Base-by-base conservation (phyloP, 208 protist genomes). In the Leishmania aethiopica region DNA sequence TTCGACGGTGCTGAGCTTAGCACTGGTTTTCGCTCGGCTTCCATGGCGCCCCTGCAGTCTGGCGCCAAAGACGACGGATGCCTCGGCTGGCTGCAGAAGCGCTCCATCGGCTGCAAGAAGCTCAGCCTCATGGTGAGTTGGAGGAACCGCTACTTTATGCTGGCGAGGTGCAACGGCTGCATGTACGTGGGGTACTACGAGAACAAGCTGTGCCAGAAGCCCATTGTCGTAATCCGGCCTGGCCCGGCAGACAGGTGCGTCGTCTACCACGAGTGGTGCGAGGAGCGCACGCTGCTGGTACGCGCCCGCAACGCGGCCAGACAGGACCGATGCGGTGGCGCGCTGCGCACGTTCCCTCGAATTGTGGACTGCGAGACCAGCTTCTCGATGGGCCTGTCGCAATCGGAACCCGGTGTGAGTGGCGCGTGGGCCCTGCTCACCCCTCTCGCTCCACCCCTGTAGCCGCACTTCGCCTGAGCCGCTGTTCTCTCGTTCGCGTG, bases 21-120 rank as follows among this genome's bases (percentile, higher is more conserved):
- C 25, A 66, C 57, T 37, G 59, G 13, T 22, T 47, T 25, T 71
- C 60, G 4, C 7, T 49, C 37, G 15, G 37, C 6, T 22, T 45
- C 22, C n/a, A 80, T 77, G 70, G 60, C 62, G 28, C 42, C 22
- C 19, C 74, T 84, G 32, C 28, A 45, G 11, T 35, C 57, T 28
- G 37, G 10, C 32, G 35, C 25, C 4, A 55, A 67, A 19, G 66
- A 73, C 77, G 60, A 81, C n/a, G 70, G 64, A n/a, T 92, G 86
- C 66, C 89, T 85, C 32, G 90, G 90, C 6, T 93, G 90, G 92
- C 64, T 93, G 73, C 85, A 92, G 73, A 95, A 92, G 87, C 91
- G 81, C 82, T 91, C 86, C 37, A 91, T 93, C 75, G 89, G 87
- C 51, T 82, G 84, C 1, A 86, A 83, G 73, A 87, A 77, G 37